Base-by-base conservation (phyloP, 192 early-diverging fungal genomes). In the Umbelopsis sp. region DNA sequence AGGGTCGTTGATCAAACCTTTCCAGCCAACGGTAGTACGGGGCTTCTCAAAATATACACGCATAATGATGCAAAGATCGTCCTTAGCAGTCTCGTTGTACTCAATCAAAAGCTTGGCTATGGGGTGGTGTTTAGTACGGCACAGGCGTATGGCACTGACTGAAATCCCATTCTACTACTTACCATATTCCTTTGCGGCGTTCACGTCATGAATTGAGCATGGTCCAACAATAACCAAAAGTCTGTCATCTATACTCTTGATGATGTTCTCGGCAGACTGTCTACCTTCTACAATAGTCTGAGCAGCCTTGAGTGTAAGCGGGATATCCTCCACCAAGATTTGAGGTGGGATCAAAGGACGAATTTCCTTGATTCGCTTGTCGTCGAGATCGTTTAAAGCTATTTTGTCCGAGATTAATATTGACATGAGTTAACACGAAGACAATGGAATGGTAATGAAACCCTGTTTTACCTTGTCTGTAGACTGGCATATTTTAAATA, bases 301-400 rank as follows among this genome's bases (percentile, higher is more conserved):
- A n/a, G 89, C 88, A 38, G 94, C 94, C 31, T 85, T 70, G 47
- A 91, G 82, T 20, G 91, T 90, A 41, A 96, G 78, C 44, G 94
- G 93, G 66, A 91, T 75, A 76, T 95, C 94, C 78, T 97, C 95
- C 89, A 96, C 92, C 26, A 97, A 87, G 73, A 97, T 92, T 82
- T 94, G 93, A 32, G 95, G 95, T n/a, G 93, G 93, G 69, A 97
- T 90, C 66, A 94, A 80, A 45, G 91, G 93, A 65, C 86, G 89
- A 74, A 93, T 91, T 54, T 87, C 83, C 51, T 85, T 86, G 78
- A 97, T 96, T 54, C 94, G 86, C 73, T 91, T 91, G 76, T 97
- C 95, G 79, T 97, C 96, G 66, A 96, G 90, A 80, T 96, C 96
- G 76, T 97, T 97, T 22, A 97, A 86, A 16, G 94, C 92, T 88